phyloP scores from a whole-genome alignment of 768 basidiomycete genomes.

The Pisolithus orientalis region DNA sequence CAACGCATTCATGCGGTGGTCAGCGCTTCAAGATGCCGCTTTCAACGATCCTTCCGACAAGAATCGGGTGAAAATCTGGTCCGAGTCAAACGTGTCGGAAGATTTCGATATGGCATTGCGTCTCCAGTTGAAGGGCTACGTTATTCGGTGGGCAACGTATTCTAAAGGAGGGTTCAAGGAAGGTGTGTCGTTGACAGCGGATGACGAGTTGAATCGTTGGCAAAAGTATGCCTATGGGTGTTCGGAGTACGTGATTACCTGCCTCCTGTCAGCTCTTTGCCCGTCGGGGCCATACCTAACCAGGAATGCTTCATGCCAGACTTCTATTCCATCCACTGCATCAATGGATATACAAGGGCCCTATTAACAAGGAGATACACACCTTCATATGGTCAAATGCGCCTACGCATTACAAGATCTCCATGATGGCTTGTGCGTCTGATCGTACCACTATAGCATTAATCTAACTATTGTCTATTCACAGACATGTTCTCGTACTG shows the following conservation, averaged over 20 bases:
- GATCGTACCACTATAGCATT: not conserved
- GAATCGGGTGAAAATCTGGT: slow-evolving; percentile 74
- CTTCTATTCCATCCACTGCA: slow-evolving; percentile 81
- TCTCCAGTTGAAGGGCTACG: slow-evolving; percentile 60
- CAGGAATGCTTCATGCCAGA: slow-evolving; percentile 36
- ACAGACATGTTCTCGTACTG: slow-evolving; percentile 50
- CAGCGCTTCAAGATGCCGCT: slow-evolving; percentile 80
- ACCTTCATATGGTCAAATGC: slow-evolving; percentile 71
- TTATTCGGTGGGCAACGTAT: slow-evolving; percentile 82
- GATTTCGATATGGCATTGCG: slow-evolving; percentile 65
- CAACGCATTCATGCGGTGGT: slow-evolving; percentile 88
- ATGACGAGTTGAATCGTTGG: slow-evolving; percentile 91
- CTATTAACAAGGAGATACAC: slow-evolving; percentile 77
- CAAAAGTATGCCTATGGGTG: slow-evolving; percentile 80
- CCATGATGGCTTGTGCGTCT: slow-evolving; percentile 46
- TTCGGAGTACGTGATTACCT: slow-evolving; percentile 36
- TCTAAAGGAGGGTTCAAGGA: slow-evolving; percentile 84
- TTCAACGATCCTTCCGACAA: slow-evolving; percentile 47
- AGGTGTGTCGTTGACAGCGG: slow-evolving; percentile 82
- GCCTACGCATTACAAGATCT: slow-evolving; percentile 78
- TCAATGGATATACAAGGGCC: slow-evolving; percentile 72
- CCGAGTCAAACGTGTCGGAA: slow-evolving; percentile 59
- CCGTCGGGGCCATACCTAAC: too few relatives aligned
- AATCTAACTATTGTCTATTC: slow-evolving; percentile 1
- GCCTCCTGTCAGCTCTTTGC: slow-evolving; percentile 13